A percentile compares a stretch with the other conserved stretches of the same genome.
Conservation (phyloP, 2,329 filamentous ascomycete genomes). For the Colletotrichum simmondsii region DNA sequence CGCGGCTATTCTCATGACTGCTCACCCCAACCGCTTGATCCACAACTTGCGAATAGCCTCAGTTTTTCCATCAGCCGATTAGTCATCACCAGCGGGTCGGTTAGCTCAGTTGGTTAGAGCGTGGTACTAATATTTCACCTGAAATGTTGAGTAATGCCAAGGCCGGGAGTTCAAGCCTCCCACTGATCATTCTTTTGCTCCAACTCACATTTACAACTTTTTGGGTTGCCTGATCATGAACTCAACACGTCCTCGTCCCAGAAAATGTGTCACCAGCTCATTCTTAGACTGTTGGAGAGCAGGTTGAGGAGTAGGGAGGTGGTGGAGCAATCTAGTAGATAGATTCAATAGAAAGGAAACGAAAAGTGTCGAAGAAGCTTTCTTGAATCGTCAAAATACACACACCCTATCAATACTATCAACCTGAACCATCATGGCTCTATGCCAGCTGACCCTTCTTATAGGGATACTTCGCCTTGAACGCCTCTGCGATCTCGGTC, state of each 20-base stretch:
- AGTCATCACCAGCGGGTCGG: not conserved
- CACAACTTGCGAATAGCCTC: no score
- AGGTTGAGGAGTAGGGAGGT: no score
- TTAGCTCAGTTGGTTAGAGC: constrained; percentile 34
- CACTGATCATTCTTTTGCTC: constrained; percentile 25
- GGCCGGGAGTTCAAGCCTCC: constrained; percentile 33
- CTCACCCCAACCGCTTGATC: no score
- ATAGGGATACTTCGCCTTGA: constrained; percentile 59
- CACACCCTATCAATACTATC: not conserved
- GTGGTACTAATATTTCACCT: constrained; percentile 27
- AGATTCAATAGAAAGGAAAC: no score
- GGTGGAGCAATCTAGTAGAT: no score
- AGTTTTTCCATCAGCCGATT: not conserved
- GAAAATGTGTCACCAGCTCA: no score
- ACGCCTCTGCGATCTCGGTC: constrained; percentile 62
- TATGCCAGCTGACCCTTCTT: constrained; percentile 50
- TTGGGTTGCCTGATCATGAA: no score
- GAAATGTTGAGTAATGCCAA: constrained; percentile 24
- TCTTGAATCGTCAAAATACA: not conserved
- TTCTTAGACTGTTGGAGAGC: no score
- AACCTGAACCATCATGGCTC: no score
- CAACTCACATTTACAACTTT: not conserved
- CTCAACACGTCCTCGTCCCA: no score
- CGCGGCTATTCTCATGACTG: no score
- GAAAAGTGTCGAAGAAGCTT: no score